A percentile compares a stretch with the other conserved stretches of the same genome.
Evolutionary conservation across 768 basidiomycete species (phyloP).

Genomic region (Rhodotorula diobovata): DNA sequence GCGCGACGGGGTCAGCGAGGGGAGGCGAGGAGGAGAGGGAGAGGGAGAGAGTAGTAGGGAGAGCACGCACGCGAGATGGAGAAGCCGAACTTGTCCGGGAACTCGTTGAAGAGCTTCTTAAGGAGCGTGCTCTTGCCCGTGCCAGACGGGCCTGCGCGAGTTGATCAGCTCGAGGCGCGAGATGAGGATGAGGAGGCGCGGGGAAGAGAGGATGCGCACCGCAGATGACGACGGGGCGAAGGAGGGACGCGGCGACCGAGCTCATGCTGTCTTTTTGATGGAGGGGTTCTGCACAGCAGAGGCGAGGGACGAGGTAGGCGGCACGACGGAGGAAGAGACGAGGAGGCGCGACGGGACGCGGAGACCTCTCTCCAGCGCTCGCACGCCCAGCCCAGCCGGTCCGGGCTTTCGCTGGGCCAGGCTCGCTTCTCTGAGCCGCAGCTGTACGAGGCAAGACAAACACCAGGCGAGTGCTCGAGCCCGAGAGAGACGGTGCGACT

Average conservation of each 20-base stretch:
- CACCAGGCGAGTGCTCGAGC: no score
- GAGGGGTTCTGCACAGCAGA: no score
- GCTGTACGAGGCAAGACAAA: no score
- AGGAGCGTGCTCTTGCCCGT: slow-evolving; percentile 92
- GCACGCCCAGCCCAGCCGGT: no score
- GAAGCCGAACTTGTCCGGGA: slow-evolving; percentile 83
- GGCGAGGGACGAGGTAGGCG: neutral
- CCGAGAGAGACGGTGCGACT: neutral
- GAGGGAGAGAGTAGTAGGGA: slow-evolving; percentile 22
- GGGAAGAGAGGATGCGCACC: slow-evolving; percentile 52
- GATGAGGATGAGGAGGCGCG: neutral
- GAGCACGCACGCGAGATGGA: slow-evolving; percentile 87
- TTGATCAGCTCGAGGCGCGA: no score
- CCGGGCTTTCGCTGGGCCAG: no score
- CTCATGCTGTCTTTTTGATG: neutral
- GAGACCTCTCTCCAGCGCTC: no score
- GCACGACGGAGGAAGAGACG: neutral
- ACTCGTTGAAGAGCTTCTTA: slow-evolving; percentile 68
- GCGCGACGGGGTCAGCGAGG: neutral
- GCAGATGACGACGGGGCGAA: slow-evolving; percentile 70
- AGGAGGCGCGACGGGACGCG: neutral
- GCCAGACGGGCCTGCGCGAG: slow-evolving; percentile 61
- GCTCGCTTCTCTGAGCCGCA: no score
- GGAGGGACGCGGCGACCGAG: neutral
- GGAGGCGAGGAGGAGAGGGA: neutral